Conservation (phyloP, 768 basidiomycete genomes). For the Leucocoprinus leucothites region DNA sequence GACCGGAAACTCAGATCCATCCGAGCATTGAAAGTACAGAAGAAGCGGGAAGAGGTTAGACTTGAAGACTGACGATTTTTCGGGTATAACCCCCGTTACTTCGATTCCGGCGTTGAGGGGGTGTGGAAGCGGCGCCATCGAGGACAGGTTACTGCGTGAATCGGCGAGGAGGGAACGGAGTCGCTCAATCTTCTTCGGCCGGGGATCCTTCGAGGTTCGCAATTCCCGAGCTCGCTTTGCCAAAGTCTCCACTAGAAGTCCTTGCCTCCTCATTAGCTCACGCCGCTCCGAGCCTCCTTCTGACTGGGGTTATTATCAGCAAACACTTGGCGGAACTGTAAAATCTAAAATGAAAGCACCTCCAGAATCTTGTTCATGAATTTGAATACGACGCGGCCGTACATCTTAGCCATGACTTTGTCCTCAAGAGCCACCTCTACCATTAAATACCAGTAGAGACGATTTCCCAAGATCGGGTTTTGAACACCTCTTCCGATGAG, state of each 20-base stretch:
- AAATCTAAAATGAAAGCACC: conserved; percentile 38
- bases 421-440: conserved; percentile 92
- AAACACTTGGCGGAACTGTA: neutral
- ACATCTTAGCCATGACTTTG: conserved; percentile 87
- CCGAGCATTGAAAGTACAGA: conserved; percentile 83
- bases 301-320: conserved; percentile 33
- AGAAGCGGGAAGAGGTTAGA: conserved; percentile 92
- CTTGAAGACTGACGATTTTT: conserved; percentile 96
- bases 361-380: conserved; percentile 88
- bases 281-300: conserved; percentile 80
- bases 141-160: conserved; percentile 77
- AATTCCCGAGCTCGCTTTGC: conserved; percentile 86
- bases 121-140: conserved; percentile 78
- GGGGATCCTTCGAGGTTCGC: conserved; percentile 84
- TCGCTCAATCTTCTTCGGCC: conserved; percentile 97
- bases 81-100: conserved; percentile 83
- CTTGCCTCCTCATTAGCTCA: conserved; percentile 89
- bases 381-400: conserved; percentile 84
- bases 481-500: conserved; percentile 80
- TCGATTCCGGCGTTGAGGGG: conserved; percentile 88
- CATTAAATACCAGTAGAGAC: conserved; percentile 97
- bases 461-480: conserved; percentile 84
- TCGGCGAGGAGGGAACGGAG: conserved; percentile 83
- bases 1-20: conserved; percentile 84
- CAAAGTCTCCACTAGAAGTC: conserved; percentile 81